These are phyloP conservation scores for Podila minutissima DNA, from an alignment of 192 early-diverging fungal species.

Conservation along the genomic window DNA sequence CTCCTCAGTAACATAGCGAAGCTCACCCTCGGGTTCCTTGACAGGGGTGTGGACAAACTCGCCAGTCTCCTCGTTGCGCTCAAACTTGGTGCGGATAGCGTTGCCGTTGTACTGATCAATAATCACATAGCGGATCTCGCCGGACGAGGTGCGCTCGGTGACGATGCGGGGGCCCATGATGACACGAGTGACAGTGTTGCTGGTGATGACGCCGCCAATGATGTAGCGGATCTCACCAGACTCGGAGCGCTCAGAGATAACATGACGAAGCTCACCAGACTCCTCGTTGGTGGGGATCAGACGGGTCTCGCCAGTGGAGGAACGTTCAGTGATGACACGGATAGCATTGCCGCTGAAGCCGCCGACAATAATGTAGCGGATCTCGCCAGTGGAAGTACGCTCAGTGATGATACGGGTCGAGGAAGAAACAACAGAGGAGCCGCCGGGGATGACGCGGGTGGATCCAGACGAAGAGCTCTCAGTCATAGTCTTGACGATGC, in stretches of 20 bases:
- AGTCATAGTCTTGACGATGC: constrained; percentile 4
- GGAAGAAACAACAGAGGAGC: constrained; percentile 17
- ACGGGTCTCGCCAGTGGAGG: constrained; percentile 34
- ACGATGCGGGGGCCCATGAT: constrained; percentile 39
- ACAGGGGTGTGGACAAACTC: constrained; percentile 49
- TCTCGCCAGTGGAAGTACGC: constrained; percentile 42
- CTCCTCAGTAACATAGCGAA: constrained; percentile 40
- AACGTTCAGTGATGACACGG: constrained; percentile 32
- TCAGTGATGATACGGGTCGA: constrained; percentile 44
- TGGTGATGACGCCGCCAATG: constrained; percentile 41
- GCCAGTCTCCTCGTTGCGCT: constrained; percentile 42
- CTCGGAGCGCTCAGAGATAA: constrained; percentile 32
- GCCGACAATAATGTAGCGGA: constrained; percentile 49
- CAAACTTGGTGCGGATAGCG: constrained; percentile 53
- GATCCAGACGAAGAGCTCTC: constrained; percentile 29
- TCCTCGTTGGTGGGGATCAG: constrained; percentile 45
- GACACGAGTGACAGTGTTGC: constrained; percentile 18
- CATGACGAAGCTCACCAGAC: constrained; percentile 35
- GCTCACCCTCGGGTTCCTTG: constrained; percentile 46
- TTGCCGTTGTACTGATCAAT: constrained; percentile 43
- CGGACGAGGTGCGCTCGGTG: constrained; percentile 41
- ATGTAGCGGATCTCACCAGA: constrained; percentile 38
- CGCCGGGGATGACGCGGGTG: constrained; percentile 33
- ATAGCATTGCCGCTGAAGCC: constrained; percentile 48
- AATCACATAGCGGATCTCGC: constrained; percentile 52